A percentile compares a stretch with the other conserved stretches of the same genome.
phyloP scores from a whole-genome alignment of 2,329 filamentous ascomycete genomes.

The Cercospora berteroae region DNA sequence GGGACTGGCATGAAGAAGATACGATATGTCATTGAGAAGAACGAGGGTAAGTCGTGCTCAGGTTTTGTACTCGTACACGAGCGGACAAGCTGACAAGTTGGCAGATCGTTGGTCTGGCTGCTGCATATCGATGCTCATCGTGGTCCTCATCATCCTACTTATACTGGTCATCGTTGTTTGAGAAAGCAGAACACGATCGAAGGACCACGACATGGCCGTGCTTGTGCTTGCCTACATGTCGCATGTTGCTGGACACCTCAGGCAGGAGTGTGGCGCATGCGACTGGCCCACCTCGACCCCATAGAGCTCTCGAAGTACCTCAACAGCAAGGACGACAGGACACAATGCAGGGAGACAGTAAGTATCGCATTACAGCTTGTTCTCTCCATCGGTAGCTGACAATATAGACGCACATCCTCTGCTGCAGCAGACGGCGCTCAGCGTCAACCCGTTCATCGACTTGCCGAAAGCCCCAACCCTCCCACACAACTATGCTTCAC shows the following conservation, averaged over 20 bases:
- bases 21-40: slow-evolving; percentile 77
- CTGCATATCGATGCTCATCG: slow-evolving; percentile 84
- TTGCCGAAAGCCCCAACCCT: slow-evolving; percentile 87
- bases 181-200: slow-evolving; percentile 30
- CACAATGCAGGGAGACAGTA: slow-evolving; percentile 38
- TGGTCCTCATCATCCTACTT: slow-evolving; percentile 81
- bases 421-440: slow-evolving; percentile 87
- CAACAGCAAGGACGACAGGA: slow-evolving; percentile 1
- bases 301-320: neutral
- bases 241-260: neutral
- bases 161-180: slow-evolving; percentile 69
- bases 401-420: slow-evolving; percentile 67
- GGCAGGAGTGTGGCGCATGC: slow-evolving; percentile 21
- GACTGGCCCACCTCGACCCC: slow-evolving; percentile 10
- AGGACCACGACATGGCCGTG: neutral
- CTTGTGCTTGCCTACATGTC: neutral
- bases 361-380: neutral
- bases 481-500: slow-evolving; percentile 89
- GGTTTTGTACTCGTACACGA: neutral
- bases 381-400: neutral
- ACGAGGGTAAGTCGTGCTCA: slow-evolving; percentile 69
- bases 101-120: slow-evolving; percentile 74
- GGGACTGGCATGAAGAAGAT: slow-evolving; percentile 85
- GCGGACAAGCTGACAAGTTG: slow-evolving; percentile 17
- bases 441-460: slow-evolving; percentile 89